Percentiles rank a stretch among this genome's conserved stretches.
These are phyloP conservation scores for Thymus quinquecostatus DNA, from an alignment of 257 asterid genomes.

Conservation along the genomic window DNA sequence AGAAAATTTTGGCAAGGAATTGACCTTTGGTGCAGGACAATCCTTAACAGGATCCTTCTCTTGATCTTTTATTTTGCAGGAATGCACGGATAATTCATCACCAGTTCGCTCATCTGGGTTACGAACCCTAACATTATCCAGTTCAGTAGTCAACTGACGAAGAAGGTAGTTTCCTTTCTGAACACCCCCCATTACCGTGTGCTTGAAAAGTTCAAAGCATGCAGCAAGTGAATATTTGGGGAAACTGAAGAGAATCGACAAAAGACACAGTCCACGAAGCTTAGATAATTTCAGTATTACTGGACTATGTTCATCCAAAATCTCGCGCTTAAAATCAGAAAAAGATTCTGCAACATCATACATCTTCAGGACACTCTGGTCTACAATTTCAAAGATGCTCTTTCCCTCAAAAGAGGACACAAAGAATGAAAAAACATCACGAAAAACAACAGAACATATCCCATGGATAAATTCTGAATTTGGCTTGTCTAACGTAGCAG, in stretches of 20 bases:
- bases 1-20: conserved; percentile 35
- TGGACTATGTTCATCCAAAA: conserved; percentile 61
- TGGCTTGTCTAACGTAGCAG: conserved; percentile 59
- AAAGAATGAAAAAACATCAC: conserved; percentile 58
- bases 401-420: conserved; percentile 71
- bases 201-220: conserved; percentile 74
- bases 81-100: conserved; percentile 37
- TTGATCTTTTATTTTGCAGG: conserved; percentile 37
- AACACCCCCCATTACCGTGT: conserved; percentile 49
- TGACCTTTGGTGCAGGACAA: conserved; percentile 41
- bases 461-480: conserved; percentile 62
- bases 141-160: conserved; percentile 59
- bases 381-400: conserved; percentile 69
- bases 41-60: conserved; percentile 42
- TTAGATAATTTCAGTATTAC: conserved; percentile 58
- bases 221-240: conserved; percentile 66
- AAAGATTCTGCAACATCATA: conserved; percentile 52
- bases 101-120: conserved; percentile 34
- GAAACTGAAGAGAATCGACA: conserved; percentile 62
- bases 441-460: conserved; percentile 70
- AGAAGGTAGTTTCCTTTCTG: conserved; percentile 74
- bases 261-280: conserved; percentile 64
- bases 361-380: conserved; percentile 57
- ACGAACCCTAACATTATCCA: conserved; percentile 46
- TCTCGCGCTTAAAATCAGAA: conserved; percentile 48